These are phyloP conservation scores for Pulveroboletus frians DNA, from an alignment of 768 basidiomycete species.

Conservation along the genomic window DNA sequence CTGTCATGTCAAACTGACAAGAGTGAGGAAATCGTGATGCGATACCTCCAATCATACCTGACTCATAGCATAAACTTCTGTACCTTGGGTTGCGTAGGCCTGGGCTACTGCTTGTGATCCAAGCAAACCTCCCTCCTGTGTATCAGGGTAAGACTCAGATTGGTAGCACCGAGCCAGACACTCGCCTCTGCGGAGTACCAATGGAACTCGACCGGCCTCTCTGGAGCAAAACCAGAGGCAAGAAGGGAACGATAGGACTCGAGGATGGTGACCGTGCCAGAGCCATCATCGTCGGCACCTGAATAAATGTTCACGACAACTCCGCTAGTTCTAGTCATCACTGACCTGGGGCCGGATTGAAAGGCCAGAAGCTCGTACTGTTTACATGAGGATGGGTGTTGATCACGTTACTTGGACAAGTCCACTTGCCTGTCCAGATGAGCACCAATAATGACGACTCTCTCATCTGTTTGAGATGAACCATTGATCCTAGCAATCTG, in stretches of 20 bases:
- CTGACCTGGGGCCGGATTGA: slow-evolving; percentile 69
- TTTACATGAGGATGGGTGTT: neutral
- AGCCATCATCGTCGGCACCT: slow-evolving; percentile 44
- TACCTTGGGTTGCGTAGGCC: slow-evolving; percentile 47
- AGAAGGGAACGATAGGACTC: slow-evolving; percentile 41
- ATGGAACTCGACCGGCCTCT: slow-evolving; percentile 43
- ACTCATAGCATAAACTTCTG: slow-evolving; percentile 28
- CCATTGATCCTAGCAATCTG: slow-evolving; percentile 78
- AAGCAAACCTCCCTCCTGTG: slow-evolving; percentile 71
- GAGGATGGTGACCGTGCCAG: slow-evolving; percentile 42
- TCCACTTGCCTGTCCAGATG: slow-evolving; percentile 71
- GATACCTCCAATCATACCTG: slow-evolving; percentile 17
- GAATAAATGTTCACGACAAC: neutral
- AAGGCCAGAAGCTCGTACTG: slow-evolving; percentile 76
- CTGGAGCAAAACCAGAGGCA: slow-evolving; percentile 38
- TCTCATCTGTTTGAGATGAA: slow-evolving; percentile 53
- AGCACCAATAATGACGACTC: slow-evolving; percentile 66
- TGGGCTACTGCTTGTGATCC: slow-evolving; percentile 88
- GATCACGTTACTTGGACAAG: neutral
- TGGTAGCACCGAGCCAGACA: neutral
- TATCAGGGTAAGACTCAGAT: neutral
- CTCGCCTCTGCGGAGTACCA: slow-evolving; percentile 44
- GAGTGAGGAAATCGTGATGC: slow-evolving; percentile 19
- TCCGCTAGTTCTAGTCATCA: neutral
- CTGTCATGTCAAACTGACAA: slow-evolving; percentile 84